Evolutionary conservation across 2,329 filamentous ascomycete species (phyloP), one percentile per base, ranked within the genome.

Genomic region (Scytalidium sp.): DNA sequence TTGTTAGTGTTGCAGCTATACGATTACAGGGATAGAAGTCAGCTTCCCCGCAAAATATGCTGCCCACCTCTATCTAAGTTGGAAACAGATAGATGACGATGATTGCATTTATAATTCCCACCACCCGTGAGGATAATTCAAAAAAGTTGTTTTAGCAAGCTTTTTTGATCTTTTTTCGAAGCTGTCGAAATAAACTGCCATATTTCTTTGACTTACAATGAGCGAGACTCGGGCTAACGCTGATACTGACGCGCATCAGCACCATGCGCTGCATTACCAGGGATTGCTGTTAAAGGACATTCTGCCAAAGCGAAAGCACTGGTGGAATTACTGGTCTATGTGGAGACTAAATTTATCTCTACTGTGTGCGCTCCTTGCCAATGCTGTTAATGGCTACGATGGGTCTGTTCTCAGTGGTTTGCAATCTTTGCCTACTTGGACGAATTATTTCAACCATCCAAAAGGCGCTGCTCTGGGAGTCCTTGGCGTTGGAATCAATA

Each of bases 361-460:
- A 27, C 62, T 70, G 22, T 58, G 74, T 19, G 71, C 71, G 8
- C 73, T 69, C 3, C 61, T 74, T 21, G 73, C 73, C 54, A 72
- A 69, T 1, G 71, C 68, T 50, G 72, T 74, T 53, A 75, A 75
- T 54, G 73, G 73, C 22, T 76, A 75, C 53, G 73, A 76, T 57
- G 71, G 73, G n/a, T 72, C 69, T 9, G 59, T 76, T 4, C 76
- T 77, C 73, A 70, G 69, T 32, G 69, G 67, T 4, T 75, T 77
- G 59, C 76, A 76, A 56, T 68, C 67, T 21, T 73, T 55, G 63
- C 45, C 45, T 61, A 4, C 61, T 63, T 19, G 63, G 64, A 41
- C 70, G 70, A 43, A 73, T 69, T 1, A 68, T 71, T 1, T 58
- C 58, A 2, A 75, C 74, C 3, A 29, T 13, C 25, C 25, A 29